phyloP scores from a whole-genome alignment of 192 early-diverging fungal genomes.

The Allomyces javanicus region DNA sequence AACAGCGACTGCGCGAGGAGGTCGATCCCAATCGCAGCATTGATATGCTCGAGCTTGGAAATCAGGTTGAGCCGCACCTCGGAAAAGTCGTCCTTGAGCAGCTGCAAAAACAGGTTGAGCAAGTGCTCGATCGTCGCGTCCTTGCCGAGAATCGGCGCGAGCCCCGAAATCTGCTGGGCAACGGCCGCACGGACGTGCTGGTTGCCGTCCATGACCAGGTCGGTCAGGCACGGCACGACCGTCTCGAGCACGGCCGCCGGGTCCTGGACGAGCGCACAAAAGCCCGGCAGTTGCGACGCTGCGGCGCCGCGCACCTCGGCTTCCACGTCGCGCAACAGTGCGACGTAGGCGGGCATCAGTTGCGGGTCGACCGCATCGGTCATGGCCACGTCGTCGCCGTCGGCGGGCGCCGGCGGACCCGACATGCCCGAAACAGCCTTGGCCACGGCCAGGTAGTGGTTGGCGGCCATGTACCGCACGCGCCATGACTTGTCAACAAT shows the following conservation, averaged over 20 bases:
- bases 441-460: slow-evolving; percentile 81
- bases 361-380: slow-evolving; percentile 67
- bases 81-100: slow-evolving; percentile 91
- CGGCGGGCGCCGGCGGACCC: slow-evolving; percentile 8
- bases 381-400: not conserved
- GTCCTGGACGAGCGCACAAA: slow-evolving; percentile 51
- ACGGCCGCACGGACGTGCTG: slow-evolving; percentile 90
- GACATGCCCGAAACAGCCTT: slow-evolving; percentile 13
- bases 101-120: slow-evolving; percentile 82
- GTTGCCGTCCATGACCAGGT: slow-evolving; percentile 85
- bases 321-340: slow-evolving; percentile 82
- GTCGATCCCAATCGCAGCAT: slow-evolving; percentile 92
- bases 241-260: slow-evolving; percentile 60
- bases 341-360: slow-evolving; percentile 64
- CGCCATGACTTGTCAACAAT: slow-evolving; percentile 92
- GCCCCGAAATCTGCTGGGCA: slow-evolving; percentile 85
- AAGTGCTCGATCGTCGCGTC: slow-evolving; percentile 85
- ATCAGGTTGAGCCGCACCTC: slow-evolving; percentile 98
- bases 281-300: slow-evolving; percentile 77
- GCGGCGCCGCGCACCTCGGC: slow-evolving; percentile 93
- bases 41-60: slow-evolving; percentile 88
- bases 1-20: slow-evolving; percentile 87
- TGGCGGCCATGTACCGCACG: slow-evolving; percentile 96
- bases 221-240: slow-evolving; percentile 69
- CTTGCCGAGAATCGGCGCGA: slow-evolving; percentile 89